A percentile compares a stretch with the other conserved stretches of the same genome.
Evolutionary conservation across 805 yeast species (phyloP).

Genomic region (Lachancea nothofagi): DNA sequence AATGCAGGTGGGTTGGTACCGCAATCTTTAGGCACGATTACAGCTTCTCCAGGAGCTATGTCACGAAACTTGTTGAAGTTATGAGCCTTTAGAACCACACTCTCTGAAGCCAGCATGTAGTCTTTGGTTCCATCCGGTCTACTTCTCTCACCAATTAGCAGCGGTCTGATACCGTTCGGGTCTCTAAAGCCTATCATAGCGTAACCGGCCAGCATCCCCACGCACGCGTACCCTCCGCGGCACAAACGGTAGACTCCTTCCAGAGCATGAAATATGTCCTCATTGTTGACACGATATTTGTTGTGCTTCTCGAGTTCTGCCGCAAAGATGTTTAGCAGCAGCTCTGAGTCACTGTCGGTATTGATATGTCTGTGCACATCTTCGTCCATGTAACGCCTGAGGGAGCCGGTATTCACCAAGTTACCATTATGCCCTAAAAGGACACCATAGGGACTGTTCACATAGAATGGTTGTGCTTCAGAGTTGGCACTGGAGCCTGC

Average conservation of each 20-base stretch:
- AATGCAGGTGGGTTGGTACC: constrained; percentile 59
- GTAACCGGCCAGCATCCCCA: constrained; percentile 92
- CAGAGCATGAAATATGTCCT: constrained; percentile 81
- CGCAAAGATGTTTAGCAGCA: constrained; percentile 84
- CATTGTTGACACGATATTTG: constrained; percentile 87
- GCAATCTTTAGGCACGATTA: constrained; percentile 76
- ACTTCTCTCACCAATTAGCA: constrained; percentile 75
- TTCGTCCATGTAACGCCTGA: constrained; percentile 79
- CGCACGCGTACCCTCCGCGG: constrained; percentile 97
- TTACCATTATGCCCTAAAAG: constrained; percentile 91
- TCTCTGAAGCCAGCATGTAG: constrained; percentile 92
- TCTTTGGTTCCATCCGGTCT: constrained; percentile 67
- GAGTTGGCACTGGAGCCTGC: constrained; percentile 94
- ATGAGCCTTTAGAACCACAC: constrained; percentile 90
- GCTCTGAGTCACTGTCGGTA: constrained; percentile 94
- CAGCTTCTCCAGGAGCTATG: constrained; percentile 92
- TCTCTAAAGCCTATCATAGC: constrained; percentile 95
- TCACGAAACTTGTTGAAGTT: constrained; percentile 78
- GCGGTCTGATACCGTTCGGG: constrained; percentile 94
- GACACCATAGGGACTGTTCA: constrained; percentile 94
- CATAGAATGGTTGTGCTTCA: constrained; percentile 98
- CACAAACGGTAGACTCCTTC: constrained; percentile 73
- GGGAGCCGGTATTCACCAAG: constrained; percentile 76
- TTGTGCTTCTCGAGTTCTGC: constrained; percentile 85
- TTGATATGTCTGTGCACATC: constrained; percentile 95